Conservation (phyloP, 1,284 basidiomycete genomes). For the Chondrostereum purpureum region DNA sequence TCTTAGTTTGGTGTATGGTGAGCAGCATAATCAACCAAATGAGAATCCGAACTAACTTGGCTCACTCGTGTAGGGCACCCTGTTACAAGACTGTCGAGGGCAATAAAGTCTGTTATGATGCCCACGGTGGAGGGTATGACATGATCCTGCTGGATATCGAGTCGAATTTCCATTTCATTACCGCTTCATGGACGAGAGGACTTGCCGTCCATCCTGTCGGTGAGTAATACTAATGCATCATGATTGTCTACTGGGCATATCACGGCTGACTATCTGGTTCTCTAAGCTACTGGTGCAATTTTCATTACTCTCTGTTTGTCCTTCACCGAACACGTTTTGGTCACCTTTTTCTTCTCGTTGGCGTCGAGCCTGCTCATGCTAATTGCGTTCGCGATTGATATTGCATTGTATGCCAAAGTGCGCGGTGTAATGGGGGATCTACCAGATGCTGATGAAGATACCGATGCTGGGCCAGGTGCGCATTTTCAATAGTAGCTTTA, state of each 20-base stretch:
- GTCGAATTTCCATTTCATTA: conserved; percentile 34
- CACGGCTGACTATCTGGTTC: conserved; percentile 15
- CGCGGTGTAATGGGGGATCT: conserved; percentile 35
- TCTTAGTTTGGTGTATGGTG: conserved; percentile 57
- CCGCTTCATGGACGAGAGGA: conserved; percentile 62
- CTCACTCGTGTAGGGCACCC: conserved; percentile 38
- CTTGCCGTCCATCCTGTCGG: conserved; percentile 70
- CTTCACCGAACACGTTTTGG: conserved; percentile 38
- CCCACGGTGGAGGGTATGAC: conserved; percentile 47
- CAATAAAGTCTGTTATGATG: conserved; percentile 38
- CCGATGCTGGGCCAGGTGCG: conserved; percentile 39
- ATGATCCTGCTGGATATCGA: conserved; percentile 29
- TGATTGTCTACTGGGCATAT: conserved; percentile 1
- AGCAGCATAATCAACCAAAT: too few species aligned
- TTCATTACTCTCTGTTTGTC: conserved; percentile 51
- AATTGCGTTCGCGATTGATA: conserved; percentile 46
- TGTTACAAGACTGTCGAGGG: conserved; percentile 43
- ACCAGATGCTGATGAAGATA: conserved; percentile 23
- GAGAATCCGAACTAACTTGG: too few species aligned
- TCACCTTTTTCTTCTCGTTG: conserved; percentile 39
- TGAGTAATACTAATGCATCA: too few species aligned
- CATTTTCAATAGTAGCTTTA: conserved; percentile 1
- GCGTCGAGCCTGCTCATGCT: conserved; percentile 38
- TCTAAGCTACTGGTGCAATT: conserved; percentile 54
- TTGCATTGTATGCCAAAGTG: conserved; percentile 41